Base-by-base conservation (phyloP, 805 yeast species). In the Metschnikowia peoriensis region DNA sequence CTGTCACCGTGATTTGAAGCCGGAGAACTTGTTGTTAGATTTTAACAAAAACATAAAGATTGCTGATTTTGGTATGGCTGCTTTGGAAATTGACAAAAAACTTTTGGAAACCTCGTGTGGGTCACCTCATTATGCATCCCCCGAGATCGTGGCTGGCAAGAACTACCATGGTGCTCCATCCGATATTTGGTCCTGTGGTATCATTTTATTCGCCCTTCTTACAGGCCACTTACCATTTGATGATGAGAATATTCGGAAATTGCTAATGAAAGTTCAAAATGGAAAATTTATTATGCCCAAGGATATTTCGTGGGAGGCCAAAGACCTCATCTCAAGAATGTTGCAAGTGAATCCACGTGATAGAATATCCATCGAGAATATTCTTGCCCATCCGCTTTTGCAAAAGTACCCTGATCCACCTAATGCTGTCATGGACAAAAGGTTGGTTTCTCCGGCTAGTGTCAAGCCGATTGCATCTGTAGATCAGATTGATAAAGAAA, bases 51-150 rank as follows among this genome's bases (percentile, higher is more conserved):
- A 90, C 68, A 92, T 94, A 68, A 94, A 94, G 69, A 90, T 94
- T 59, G 99, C 99, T 9, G 99, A 94, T 71, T 94, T 94, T 67
- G 99, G 99, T 35, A 94, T 94, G 99, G 99, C 99, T 15, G 98
- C 99, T 7, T 74, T 94, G 44, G 98, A 94, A 68, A 82, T 89
- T 32, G 81, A 81, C 49, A 93, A 85, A 59, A 83, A 87, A 61
- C 72, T 93, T 64, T 76, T 94, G 52, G 97, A 93, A 68, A 94
- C 99, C 4, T 86, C 96, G 16, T 94, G 99, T 71, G 99, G 99
- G 1, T 91, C 97, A 15, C 99, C 99, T 8, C 99, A 94, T 69
- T 94, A 94, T 69, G 99, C 98, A 1, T 89, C 97, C 9, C 99
- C 99, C 0, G 99, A 94, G 68, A 93, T 94, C 60, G 97, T 94